phyloP scores from a whole-genome alignment of 106 monocot genomes.

The Agapanthus africanus region DNA sequence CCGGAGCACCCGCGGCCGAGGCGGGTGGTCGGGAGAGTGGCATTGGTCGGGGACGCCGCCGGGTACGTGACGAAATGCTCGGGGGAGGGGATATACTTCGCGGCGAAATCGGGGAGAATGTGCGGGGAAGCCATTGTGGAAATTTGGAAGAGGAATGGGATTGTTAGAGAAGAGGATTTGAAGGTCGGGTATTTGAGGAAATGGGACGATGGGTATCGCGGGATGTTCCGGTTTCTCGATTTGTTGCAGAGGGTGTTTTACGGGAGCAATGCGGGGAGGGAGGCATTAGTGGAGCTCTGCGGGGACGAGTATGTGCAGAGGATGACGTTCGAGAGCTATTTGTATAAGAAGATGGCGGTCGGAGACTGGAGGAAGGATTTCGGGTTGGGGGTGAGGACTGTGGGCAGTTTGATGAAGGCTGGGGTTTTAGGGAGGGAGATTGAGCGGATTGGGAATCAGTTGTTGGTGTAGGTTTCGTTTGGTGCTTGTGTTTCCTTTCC shows the following conservation, averaged over 20 bases:
- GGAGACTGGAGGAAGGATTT: slow-evolving; percentile 44
- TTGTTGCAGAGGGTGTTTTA: slow-evolving; percentile 74
- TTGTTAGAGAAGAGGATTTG: slow-evolving; percentile 49
- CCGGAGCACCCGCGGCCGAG: slow-evolving; percentile 85
- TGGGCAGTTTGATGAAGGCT: slow-evolving; percentile 40
- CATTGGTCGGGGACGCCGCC: slow-evolving; percentile 84
- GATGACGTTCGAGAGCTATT: slow-evolving; percentile 81
- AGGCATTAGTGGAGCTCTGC: slow-evolving; percentile 91
- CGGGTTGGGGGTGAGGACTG: slow-evolving; percentile 38
- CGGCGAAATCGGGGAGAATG: slow-evolving; percentile 78
- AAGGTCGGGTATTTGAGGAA: slow-evolving; percentile 52
- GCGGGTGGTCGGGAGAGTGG: slow-evolving; percentile 63
- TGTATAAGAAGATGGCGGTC: slow-evolving; percentile 58
- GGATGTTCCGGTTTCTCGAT: slow-evolving; percentile 70
- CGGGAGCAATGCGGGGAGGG: slow-evolving; percentile 53
- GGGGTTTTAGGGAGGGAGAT: slow-evolving; percentile 42
- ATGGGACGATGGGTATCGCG: slow-evolving; percentile 56
- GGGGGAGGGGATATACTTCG: slow-evolving; percentile 91
- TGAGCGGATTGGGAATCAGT: slow-evolving; percentile 4
- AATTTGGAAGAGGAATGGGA: slow-evolving; percentile 33
- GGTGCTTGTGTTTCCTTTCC: background rate
- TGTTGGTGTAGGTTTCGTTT: background rate
- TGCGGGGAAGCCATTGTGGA: slow-evolving; percentile 68
- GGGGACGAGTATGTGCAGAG: slow-evolving; percentile 82
- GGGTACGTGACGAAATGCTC: slow-evolving; percentile 86